Evolutionary conservation across 2,329 filamentous ascomycete species (phyloP), one percentile per base, ranked within the genome.

Genomic region (Ceratocystis ficicola): DNA sequence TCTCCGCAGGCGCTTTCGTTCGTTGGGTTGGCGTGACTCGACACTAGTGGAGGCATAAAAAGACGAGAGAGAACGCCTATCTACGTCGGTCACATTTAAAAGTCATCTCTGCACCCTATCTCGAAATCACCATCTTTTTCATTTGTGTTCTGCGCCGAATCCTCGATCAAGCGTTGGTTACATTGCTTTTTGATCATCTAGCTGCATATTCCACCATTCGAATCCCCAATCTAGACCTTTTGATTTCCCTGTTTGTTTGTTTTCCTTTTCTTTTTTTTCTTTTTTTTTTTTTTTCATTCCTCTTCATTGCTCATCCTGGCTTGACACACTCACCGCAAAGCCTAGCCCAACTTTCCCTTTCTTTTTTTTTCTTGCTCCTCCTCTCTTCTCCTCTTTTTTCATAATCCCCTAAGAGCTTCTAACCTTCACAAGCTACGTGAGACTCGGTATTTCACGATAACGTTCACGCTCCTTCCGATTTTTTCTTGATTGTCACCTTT

Each of bases 321-420:
- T 59, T 63, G 22, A 41, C 61, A 30, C 30, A 10, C 61, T 50
- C 61, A 36, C 61, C 61, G 44, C 46, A 62, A 41, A 12, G 25
- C 60, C 5, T 20, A 32, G 41, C 46, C 44, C 44, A 48, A 32
- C 44, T 48, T 48, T 30, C 46, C 30, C 61, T 63, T 50, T 30
- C 25, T 63, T 63, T 44, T 63, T 63, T 46, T 63, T 63, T 25
- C 8, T 30, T 63, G 6, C 22, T 32, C 46, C 44, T 63, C 36
- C 48, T 63, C 61, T 50, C 41, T 48, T 63, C 41, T 63, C 46
- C 44, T 25, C 20, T 62, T 63, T 63, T 44, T 44, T 25, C 20
- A n/a, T 22, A 44, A 15, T 15, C 20, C 30, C 61, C 22, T 22
- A 12, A 44, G 32, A 32, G 25, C 61, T 15, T 63, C 61, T 22